Evolutionary conservation across 2,329 filamentous ascomycete genomes (phyloP).

Genomic region (Escovopsis weberi): DNA sequence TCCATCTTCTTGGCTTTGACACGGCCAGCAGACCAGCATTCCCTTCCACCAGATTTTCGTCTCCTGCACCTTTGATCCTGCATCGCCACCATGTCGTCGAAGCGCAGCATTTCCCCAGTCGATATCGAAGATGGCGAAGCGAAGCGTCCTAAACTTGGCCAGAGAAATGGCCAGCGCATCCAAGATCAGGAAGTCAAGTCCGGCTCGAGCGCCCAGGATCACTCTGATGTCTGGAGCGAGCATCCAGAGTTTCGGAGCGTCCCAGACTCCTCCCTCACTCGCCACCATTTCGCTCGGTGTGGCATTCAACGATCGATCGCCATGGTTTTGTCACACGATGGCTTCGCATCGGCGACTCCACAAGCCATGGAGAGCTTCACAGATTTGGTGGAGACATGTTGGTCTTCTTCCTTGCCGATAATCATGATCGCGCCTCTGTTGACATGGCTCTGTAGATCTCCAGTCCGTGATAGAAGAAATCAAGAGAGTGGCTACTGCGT

Average conservation of each 20-base stretch:
- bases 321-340: conserved; percentile 40
- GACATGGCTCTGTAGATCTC: conserved; percentile 26
- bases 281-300: conserved; percentile 18
- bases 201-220: not conserved
- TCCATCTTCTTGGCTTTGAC: no score
- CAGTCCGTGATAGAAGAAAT: conserved; percentile 33
- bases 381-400: conserved; percentile 41
- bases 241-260: conserved; percentile 2
- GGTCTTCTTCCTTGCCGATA: conserved; percentile 11
- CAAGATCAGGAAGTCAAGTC: not conserved
- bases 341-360: conserved; percentile 38
- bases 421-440: conserved; percentile 4
- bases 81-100: conserved; percentile 17
- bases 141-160: conserved; percentile 17
- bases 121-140: conserved; percentile 13
- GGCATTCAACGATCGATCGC: conserved; percentile 41
- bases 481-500: conserved; percentile 30
- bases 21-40: no score
- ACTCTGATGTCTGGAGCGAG: not conserved
- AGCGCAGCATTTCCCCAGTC: conserved; percentile 20
- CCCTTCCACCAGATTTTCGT: not conserved
- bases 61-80: not conserved
- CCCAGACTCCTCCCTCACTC: conserved; percentile 14
- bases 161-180: not conserved
- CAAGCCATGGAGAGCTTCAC: conserved; percentile 47